Evolutionary conservation across 176 grass and related monocot species (phyloP).

Genomic region (maize (Zea mays)): DNA sequence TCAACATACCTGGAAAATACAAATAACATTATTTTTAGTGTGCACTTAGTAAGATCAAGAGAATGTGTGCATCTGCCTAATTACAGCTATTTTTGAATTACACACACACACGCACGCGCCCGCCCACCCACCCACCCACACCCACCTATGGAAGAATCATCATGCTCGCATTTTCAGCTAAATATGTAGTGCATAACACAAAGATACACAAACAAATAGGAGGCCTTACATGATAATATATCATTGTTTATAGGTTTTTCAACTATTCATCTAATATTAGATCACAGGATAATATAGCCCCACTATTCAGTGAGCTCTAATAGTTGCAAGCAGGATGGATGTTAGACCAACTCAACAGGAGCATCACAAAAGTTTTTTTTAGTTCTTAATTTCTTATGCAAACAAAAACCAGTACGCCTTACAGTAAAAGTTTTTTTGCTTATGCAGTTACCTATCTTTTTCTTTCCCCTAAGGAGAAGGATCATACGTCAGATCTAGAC

Average conservation of each 20-base stretch:
- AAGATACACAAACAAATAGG: not conserved
- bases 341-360: not conserved
- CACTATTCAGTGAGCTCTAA: not conserved
- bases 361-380: not conserved
- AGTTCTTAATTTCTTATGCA: not conserved
- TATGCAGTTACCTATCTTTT: not conserved
- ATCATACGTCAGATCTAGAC: slow-evolving; percentile 18
- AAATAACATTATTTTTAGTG: not conserved
- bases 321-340: slow-evolving; percentile 12
- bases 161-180: not conserved
- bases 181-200: not conserved
- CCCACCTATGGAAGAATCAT: not conserved
- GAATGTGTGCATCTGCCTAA: not conserved
- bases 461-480: not conserved
- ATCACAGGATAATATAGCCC: not conserved
- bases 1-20: slow-evolving; percentile 66
- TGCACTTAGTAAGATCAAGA: not conserved
- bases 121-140: too few species aligned
- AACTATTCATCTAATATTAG: not conserved
- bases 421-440: not conserved
- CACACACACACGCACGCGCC: too few species aligned
- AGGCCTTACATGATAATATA: not conserved
- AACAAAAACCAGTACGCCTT: not conserved
- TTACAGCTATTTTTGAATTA: not conserved
- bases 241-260: not conserved